A percentile compares a stretch with the other conserved stretches of the same genome.
Evolutionary conservation across 164 flowering plant species (phyloP).

Genomic region (Vitis rotundifolia): DNA sequence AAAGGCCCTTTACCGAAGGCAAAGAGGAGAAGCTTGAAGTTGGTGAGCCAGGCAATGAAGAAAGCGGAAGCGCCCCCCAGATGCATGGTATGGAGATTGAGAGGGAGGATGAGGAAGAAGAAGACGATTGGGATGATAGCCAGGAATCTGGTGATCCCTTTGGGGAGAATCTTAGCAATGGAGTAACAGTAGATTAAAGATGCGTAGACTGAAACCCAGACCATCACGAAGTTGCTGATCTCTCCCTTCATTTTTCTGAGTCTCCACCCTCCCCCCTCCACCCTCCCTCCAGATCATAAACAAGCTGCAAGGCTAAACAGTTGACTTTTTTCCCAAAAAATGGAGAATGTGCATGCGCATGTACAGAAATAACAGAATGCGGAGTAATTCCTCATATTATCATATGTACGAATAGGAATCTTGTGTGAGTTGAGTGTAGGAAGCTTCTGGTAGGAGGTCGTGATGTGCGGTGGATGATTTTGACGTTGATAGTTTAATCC

Average conservation of each 20-base stretch:
- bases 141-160: slow-evolving; percentile 28
- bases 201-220: slow-evolving; percentile 23
- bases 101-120: slow-evolving; percentile 44
- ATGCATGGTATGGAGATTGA: slow-evolving; percentile 25
- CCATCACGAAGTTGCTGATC: slow-evolving; percentile 22
- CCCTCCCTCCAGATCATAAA: no score
- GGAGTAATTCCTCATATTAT: no score
- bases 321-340: no score
- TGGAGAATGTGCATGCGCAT: no score
- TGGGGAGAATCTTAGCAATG: slow-evolving; percentile 15
- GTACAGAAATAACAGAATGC: no score
- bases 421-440: no score
- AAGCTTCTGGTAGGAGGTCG: no score
- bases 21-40: slow-evolving; percentile 56
- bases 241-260: slow-evolving; percentile 28
- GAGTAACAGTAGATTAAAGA: slow-evolving; percentile 35
- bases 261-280: background rate
- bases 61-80: slow-evolving; percentile 31
- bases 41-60: slow-evolving; percentile 51
- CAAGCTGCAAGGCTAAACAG: no score
- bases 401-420: no score
- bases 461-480: no score
- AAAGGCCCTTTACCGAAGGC: slow-evolving; percentile 41
- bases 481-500: no score
- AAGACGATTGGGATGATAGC: slow-evolving; percentile 27